Base-by-base conservation (phyloP, 192 early-diverging fungal genomes). In the Coemansia sp. region DNA sequence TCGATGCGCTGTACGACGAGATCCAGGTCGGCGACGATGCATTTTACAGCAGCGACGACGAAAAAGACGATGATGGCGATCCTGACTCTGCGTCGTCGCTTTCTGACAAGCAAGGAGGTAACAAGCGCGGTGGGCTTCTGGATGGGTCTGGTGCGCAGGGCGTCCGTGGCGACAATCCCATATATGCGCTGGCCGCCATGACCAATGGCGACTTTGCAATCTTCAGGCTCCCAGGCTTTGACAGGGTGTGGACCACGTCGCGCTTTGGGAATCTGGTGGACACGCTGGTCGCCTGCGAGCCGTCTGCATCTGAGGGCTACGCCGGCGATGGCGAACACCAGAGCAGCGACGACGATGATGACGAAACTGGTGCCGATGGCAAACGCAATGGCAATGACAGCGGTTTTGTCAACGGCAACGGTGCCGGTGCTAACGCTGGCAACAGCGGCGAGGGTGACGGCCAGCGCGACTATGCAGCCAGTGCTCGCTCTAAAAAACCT, bases 1-100 rank as follows among this genome's bases (percentile, higher is more conserved):
- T 69, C 59, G 72, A 74, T 38, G 72, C 73, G 25, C 63, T 68
- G 30, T 83, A 82, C 50, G 68, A 76, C 7, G 76, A 83, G 29
- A 85, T 86, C 36, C 36, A 38, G 36, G 36, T 38, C 36, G 10
- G 10, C 36, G 36, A 38, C 36, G 10, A 4, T 38, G 36, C 36
- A 38, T 38, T 38, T 38, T 38, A 38, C 36, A 38, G 36, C 36
- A 85, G 77, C 18, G 73, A 84, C 5, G 76, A 75, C 32, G 62
- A 48, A 1, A n/a, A 6, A 1, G 65, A 25, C 5, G 38, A n/a
- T 51, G 30, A 18, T 16, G 50, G 64, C 31, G 22, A 20, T 1
- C 40, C 54, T 22, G 58, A 50, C 8, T 16, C 56, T 25, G 38
- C 7, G 16, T 38, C 36, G 10, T 38, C 10, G 36, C 36, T 38